phyloP scores from a whole-genome alignment of 2,329 filamentous ascomycete genomes.

The Penicillium sp. region DNA sequence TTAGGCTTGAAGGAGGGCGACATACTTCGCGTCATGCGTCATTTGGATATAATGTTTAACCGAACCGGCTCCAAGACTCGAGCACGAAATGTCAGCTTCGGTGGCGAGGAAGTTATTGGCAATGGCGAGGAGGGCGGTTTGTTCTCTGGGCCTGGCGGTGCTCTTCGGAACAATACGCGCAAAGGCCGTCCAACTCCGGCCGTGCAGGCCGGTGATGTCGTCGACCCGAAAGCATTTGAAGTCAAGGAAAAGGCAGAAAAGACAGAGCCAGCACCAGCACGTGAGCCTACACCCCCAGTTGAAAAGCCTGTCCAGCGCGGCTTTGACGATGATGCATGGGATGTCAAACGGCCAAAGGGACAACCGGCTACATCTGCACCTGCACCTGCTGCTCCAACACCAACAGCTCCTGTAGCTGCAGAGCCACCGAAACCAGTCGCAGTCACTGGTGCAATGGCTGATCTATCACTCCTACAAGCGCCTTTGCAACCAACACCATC shows the following conservation, averaged over 20 bases:
- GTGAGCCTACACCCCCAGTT: slow-evolving; percentile 49
- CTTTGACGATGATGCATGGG: slow-evolving; percentile 97
- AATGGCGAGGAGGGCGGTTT: slow-evolving; percentile 66
- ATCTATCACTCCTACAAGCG: slow-evolving; percentile 61
- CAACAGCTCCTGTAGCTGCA: slow-evolving; percentile 32
- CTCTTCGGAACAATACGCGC: slow-evolving; percentile 87
- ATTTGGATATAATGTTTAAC: slow-evolving; percentile 73
- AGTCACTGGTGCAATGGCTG: slow-evolving; percentile 67
- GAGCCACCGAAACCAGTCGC: slow-evolving; percentile 49
- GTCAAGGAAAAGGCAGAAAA: slow-evolving; percentile 45
- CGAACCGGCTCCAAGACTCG: slow-evolving; percentile 57
- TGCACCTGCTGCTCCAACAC: slow-evolving; percentile 28
- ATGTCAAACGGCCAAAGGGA: slow-evolving; percentile 73
- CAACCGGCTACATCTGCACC: slow-evolving; percentile 8
- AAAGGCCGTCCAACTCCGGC: slow-evolving; percentile 84
- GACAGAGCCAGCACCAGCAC: slow-evolving; percentile 46
- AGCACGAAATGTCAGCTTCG: slow-evolving; percentile 52
- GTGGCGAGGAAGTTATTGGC: slow-evolving; percentile 46
- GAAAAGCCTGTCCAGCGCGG: slow-evolving; percentile 54
- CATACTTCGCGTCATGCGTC: slow-evolving; percentile 91
- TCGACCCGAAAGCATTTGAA: slow-evolving; percentile 83
- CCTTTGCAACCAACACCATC: slow-evolving; percentile 54
- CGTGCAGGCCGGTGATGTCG: slow-evolving; percentile 78
- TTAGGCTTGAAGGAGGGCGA: slow-evolving; percentile 94
- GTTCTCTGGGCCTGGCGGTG: slow-evolving; percentile 90